Evolutionary conservation across 176 grass and related monocot genomes (phyloP), one percentile per base, ranked within the genome.

Genomic region (Miscanthus lutarioriparius): DNA sequence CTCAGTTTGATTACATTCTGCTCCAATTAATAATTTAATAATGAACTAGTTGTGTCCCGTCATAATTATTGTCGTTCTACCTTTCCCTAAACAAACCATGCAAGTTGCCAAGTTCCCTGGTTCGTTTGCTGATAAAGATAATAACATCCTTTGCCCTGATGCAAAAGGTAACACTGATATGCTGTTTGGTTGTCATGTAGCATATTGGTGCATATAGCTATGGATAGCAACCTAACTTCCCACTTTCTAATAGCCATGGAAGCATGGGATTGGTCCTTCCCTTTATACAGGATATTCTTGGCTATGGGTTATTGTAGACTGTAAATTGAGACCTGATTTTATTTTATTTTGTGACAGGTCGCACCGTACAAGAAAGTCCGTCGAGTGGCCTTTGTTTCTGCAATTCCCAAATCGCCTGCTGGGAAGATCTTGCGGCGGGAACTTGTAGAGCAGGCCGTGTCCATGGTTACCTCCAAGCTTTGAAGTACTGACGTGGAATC

Each of bases 341-440:
- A 48, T 19, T 19, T 69, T 32, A 19, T 66, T 44, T 15, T 74
- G 43, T 44, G 84, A 61, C 80, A 94, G 92, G 94, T 97, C 15
- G 92, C 92, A 16, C 90, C 90, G 0, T 92, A 97, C 77, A 97
- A 97, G 81, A 94, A 97, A 80, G 87, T 97, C 23, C 90, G 94
- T 7, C 77, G 86, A 64, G 88, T 94, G 65, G 82, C 86, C 16
- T 97, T 97, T 20, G 74, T 90, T 4, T 49, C 32, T 19, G 66
- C 67, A 7, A 94, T 94, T 83, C 86, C 90, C 2, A 97, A 89
- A 61, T 90, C 90, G 17, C 70, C 92, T 10, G 83, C 92, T 0
- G 92, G 92, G 35, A 97, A 97, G 88, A 91, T 92, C 67, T 79
- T 87, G 86, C 62, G 94, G 25, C 72, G 80, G 65, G 88, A 94